These are phyloP conservation scores for Daldinia concentrica DNA, from an alignment of 495 filamentous ascomycete genomes.

Conservation along the genomic window DNA sequence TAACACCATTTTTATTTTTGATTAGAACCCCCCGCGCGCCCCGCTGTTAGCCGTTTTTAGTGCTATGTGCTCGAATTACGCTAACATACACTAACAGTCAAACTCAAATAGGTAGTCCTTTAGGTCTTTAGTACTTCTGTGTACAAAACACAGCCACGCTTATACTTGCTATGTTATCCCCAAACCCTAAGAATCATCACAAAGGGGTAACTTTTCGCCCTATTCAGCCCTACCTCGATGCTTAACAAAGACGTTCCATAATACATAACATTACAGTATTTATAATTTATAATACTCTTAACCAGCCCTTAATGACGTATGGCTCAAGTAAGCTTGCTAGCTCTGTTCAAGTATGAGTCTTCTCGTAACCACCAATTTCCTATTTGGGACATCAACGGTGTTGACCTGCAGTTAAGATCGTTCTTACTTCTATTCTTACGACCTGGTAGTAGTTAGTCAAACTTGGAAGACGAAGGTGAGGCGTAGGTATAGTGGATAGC, in stretches of 20 bases:
- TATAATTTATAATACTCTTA: constrained; percentile 32
- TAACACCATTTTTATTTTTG: not conserved
- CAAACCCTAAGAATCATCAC: not conserved
- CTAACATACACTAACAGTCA: constrained; percentile 1
- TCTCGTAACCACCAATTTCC: constrained; percentile 1
- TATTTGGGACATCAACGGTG: not conserved
- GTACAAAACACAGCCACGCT: constrained; percentile 3
- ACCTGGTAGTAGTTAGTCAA: constrained; percentile 22
- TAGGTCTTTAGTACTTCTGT: not conserved
- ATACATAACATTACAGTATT: constrained; percentile 8
- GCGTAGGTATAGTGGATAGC: constrained; percentile 28
- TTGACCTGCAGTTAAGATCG: constrained; percentile 2
- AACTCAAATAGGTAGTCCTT: not conserved
- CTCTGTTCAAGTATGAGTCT: constrained; percentile 22
- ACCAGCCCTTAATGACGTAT: constrained; percentile 1
- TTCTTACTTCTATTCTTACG: constrained; percentile 7
- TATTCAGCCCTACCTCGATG: constrained; percentile 11
- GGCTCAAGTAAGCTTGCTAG: constrained; percentile 12
- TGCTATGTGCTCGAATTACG: constrained; percentile 7
- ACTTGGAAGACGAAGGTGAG: constrained; percentile 19
- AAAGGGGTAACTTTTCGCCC: not conserved
- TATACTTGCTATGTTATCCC: not conserved
- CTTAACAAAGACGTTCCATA: not conserved
- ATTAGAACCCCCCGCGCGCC: constrained; percentile 8
- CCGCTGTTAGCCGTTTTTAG: constrained; percentile 30